phyloP scores from a whole-genome alignment of 805 yeast species.

The Naumovozyma castellii region DNA sequence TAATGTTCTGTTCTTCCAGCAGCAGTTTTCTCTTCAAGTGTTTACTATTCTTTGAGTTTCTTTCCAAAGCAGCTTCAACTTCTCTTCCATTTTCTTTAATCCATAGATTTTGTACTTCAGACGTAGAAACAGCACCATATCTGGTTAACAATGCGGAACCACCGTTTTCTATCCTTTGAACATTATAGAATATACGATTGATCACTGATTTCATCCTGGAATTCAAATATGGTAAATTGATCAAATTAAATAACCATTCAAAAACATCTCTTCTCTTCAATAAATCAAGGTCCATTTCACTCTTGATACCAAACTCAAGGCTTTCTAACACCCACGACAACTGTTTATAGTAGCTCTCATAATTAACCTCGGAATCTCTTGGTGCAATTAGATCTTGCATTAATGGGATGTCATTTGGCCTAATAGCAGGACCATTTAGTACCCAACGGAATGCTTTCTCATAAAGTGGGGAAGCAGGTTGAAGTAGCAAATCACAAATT shows the following conservation, averaged over 20 bases:
- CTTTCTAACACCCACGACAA: conserved; percentile 55
- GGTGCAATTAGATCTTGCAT: conserved; percentile 27
- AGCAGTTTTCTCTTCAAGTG: conserved; percentile 28
- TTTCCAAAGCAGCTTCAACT: conserved; percentile 2
- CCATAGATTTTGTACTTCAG: conserved; percentile 27
- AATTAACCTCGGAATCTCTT: conserved; percentile 10
- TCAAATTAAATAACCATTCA: conserved; percentile 56
- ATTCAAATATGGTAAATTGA: conserved; percentile 41
- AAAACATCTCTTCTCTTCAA: conserved; percentile 46
- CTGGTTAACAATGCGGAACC: conserved; percentile 50
- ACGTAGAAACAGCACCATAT: conserved; percentile 37
- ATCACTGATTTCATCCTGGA: conserved; percentile 34
- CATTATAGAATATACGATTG: conserved; percentile 34
- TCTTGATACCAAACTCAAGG: conserved; percentile 39
- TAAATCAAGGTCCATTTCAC: conserved; percentile 42
- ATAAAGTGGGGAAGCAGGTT: conserved; percentile 67
- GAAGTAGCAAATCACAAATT: conserved; percentile 45
- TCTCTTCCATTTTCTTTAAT: conserved; percentile 8
- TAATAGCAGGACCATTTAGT: conserved; percentile 36
- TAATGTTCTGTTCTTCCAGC: conserved; percentile 37
- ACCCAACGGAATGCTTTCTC: conserved; percentile 64
- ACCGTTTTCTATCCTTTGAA: conserved; percentile 49
- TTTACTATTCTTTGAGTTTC: conserved; percentile 12
- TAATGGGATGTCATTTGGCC: conserved; percentile 37
- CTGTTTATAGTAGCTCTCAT: conserved; percentile 45